A percentile compares a stretch with the other conserved stretches of the same genome.
phyloP scores from a whole-genome alignment of 192 early-diverging fungal species.

The Spizellomyces sp. region DNA sequence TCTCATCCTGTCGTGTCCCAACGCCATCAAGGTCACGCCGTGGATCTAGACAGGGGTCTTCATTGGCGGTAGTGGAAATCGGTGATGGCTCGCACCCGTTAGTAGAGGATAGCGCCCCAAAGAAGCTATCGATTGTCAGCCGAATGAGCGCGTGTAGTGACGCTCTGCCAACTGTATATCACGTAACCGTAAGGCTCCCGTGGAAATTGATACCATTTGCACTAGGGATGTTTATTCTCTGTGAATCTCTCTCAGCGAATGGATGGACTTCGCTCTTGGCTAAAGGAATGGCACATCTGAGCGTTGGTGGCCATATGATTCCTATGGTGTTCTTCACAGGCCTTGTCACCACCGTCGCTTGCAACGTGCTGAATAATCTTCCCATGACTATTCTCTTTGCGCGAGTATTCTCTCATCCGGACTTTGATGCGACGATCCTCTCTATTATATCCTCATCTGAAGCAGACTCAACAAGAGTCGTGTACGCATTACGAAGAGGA shows the following conservation, averaged over 20 bases:
- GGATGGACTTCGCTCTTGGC: constrained; percentile 77
- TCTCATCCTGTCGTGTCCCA: neutral
- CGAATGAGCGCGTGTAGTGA: neutral
- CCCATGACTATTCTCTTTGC: constrained; percentile 87
- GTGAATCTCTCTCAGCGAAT: constrained; percentile 64
- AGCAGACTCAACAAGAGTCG: neutral
- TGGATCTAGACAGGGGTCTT: neutral
- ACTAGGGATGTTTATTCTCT: constrained; percentile 85
- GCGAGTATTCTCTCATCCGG: constrained; percentile 66
- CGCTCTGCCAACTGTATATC: neutral
- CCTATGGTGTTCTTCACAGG: constrained; percentile 68
- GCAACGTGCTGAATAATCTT: constrained; percentile 80
- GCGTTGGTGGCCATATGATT: constrained; percentile 60
- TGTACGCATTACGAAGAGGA: constrained; percentile 45
- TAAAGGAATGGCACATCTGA: constrained; percentile 55
- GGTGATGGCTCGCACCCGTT: too few species aligned
- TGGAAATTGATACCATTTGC: constrained; percentile 78
- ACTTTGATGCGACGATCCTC: constrained; percentile 49
- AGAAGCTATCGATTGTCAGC: neutral
- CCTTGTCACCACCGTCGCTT: constrained; percentile 65
- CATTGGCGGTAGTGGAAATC: neutral
- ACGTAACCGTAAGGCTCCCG: constrained; percentile 59
- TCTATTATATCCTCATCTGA: neutral
- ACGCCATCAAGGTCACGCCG: neutral
- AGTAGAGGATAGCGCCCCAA: neutral